phyloP scores from a whole-genome alignment of 2,329 filamentous ascomycete species.

The Xylaria sp. region DNA sequence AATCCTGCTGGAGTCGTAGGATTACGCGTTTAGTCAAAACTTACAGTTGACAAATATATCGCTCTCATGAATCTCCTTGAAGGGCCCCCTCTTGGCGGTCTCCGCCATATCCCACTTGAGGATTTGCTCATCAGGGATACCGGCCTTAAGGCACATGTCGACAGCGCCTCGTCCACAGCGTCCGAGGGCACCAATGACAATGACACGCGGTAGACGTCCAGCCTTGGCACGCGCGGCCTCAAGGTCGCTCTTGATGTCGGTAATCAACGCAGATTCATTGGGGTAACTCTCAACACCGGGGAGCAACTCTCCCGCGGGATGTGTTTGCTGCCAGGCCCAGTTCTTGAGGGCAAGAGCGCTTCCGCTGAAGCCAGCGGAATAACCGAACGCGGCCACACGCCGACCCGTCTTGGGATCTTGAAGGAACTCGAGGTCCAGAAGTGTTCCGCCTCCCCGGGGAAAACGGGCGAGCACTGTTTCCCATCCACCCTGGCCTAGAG shows the following conservation, averaged over 20 bases:
- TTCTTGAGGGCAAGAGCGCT: slow-evolving; percentile 79
- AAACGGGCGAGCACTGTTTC: slow-evolving; percentile 83
- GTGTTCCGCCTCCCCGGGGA: slow-evolving; percentile 77
- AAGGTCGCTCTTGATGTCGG: slow-evolving; percentile 78
- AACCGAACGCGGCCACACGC: slow-evolving; percentile 78
- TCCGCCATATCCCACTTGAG: slow-evolving; percentile 79
- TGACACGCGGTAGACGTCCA: slow-evolving; percentile 75
- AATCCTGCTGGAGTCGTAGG: not conserved
- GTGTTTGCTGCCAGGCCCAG: slow-evolving; percentile 84
- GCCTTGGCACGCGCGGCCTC: slow-evolving; percentile 71
- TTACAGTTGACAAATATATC: slow-evolving; percentile 84
- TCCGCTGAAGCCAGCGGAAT: slow-evolving; percentile 80
- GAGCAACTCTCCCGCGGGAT: slow-evolving; percentile 71
- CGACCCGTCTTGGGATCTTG: slow-evolving; percentile 73
- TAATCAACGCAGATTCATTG: slow-evolving; percentile 78
- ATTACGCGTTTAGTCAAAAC: not conserved
- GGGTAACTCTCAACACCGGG: slow-evolving; percentile 75
- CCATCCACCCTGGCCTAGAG: slow-evolving; percentile 74
- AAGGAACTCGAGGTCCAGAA: slow-evolving; percentile 90
- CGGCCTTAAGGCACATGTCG: slow-evolving; percentile 79
- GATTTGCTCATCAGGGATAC: slow-evolving; percentile 76
- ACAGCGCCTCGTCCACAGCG: slow-evolving; percentile 88
- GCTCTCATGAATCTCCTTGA: slow-evolving; percentile 78
- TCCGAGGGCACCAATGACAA: slow-evolving; percentile 87
- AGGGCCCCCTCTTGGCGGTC: slow-evolving; percentile 80